phyloP scores from a whole-genome alignment of 2,329 filamentous ascomycete species.

The Epichloe glyceriae region DNA sequence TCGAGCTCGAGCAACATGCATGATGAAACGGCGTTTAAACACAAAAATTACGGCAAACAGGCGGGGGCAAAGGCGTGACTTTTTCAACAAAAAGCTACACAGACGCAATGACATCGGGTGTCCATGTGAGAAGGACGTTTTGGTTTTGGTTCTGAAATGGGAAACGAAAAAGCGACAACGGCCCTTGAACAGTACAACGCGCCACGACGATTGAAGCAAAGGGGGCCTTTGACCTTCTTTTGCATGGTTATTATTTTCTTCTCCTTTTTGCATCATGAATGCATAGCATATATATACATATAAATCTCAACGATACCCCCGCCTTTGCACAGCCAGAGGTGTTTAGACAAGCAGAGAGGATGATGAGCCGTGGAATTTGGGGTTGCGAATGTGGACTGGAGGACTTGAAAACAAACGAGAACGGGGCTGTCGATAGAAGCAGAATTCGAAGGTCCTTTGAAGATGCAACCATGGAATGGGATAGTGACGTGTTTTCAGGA shows the following conservation, averaged over 20 bases:
- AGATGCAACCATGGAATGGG: not conserved
- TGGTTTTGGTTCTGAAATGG: not conserved
- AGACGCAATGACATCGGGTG: not conserved
- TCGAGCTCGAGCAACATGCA: conserved; percentile 1
- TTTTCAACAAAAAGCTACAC: conserved; percentile 31
- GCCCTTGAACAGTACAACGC: conserved; percentile 5
- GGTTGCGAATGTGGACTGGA: not conserved
- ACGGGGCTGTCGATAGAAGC: not conserved
- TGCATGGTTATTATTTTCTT: conserved; percentile 13
- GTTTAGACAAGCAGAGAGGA: conserved; percentile 8
- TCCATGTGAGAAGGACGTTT: not conserved
- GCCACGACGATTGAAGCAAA: conserved; percentile 5
- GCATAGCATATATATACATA: conserved; percentile 24
- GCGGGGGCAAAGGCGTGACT: conserved; percentile 17
- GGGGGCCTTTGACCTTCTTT: not conserved
- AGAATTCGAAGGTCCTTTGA: not conserved
- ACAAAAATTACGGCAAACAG: conserved; percentile 8
- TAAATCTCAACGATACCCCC: conserved; percentile 30
- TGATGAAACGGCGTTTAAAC: conserved; percentile 6
- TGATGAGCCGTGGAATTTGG: not conserved
- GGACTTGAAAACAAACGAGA: not conserved
- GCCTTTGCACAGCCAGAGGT: conserved; percentile 12
- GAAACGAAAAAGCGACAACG: conserved; percentile 3
- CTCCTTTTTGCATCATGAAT: conserved; percentile 9
- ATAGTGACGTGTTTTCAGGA: too few relatives aligned